Conservation (phyloP, 345 rosid genomes). For the Lenwebbia sp. region DNA sequence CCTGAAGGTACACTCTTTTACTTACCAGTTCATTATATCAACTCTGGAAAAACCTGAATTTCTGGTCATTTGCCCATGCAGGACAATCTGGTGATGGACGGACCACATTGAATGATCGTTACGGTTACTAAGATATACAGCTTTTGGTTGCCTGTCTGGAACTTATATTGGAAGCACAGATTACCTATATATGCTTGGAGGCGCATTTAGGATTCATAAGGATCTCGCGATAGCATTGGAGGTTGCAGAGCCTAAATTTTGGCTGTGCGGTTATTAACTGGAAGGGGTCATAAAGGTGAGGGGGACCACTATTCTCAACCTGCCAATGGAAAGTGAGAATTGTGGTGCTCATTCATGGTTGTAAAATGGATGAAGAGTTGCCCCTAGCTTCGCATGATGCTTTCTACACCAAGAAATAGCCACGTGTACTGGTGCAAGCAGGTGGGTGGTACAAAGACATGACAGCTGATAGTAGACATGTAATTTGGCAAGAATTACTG, state of each 20-base stretch:
- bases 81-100: slow-evolving; percentile 98
- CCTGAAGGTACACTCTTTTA: slow-evolving; percentile 60
- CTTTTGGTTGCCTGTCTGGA: background rate
- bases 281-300: background rate
- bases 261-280: background rate
- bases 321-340: background rate
- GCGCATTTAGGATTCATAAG: background rate
- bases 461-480: background rate
- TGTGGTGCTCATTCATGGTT: background rate
- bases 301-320: background rate
- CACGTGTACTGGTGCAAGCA: background rate
- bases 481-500: background rate
- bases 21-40: background rate
- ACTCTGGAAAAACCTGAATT: background rate
- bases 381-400: background rate
- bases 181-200: background rate
- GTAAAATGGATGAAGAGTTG: background rate
- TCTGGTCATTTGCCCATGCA: slow-evolving; percentile 12
- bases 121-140: slow-evolving; percentile 43
- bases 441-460: background rate
- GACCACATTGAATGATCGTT: slow-evolving; percentile 74
- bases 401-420: background rate
- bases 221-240: background rate
- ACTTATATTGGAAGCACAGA: background rate
- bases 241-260: background rate